phyloP scores from a whole-genome alignment of 768 basidiomycete genomes.

The Lentinula lateritia region DNA sequence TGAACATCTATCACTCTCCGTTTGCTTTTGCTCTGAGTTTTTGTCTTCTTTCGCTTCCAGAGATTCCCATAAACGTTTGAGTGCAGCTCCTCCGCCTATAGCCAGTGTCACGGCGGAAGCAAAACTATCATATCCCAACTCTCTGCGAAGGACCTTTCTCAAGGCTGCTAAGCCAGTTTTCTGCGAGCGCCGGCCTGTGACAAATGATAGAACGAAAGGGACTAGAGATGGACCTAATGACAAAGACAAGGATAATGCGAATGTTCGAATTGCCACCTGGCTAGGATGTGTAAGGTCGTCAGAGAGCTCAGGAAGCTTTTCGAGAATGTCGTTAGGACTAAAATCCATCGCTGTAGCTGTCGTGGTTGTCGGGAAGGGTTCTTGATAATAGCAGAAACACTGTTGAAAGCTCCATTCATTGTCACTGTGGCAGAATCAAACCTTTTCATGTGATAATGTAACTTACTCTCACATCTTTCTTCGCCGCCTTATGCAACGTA shows the following conservation, averaged over 20 bases:
- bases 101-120: constrained; percentile 62
- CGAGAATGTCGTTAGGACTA: background rate
- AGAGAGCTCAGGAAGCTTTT: constrained; percentile 19
- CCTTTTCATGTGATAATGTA: no score
- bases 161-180: constrained; percentile 16
- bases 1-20: background rate
- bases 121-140: constrained; percentile 59
- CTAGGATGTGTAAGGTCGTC: constrained; percentile 43
- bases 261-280: constrained; percentile 62
- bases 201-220: constrained; percentile 38
- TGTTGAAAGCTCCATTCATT: background rate
- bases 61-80: constrained; percentile 40
- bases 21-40: background rate
- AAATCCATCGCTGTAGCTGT: background rate
- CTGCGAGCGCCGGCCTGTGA: constrained; percentile 15
- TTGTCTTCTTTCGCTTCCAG: constrained; percentile 9
- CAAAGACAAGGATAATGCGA: constrained; percentile 57
- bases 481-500: no score
- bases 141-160: constrained; percentile 38
- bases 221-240: constrained; percentile 63
- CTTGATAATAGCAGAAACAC: background rate
- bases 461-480: no score
- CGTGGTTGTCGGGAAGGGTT: background rate
- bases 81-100: constrained; percentile 56
- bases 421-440: background rate